These are phyloP conservation scores for Solanum acaule DNA, from an alignment of 257 asterid species.

Conservation along the genomic window DNA sequence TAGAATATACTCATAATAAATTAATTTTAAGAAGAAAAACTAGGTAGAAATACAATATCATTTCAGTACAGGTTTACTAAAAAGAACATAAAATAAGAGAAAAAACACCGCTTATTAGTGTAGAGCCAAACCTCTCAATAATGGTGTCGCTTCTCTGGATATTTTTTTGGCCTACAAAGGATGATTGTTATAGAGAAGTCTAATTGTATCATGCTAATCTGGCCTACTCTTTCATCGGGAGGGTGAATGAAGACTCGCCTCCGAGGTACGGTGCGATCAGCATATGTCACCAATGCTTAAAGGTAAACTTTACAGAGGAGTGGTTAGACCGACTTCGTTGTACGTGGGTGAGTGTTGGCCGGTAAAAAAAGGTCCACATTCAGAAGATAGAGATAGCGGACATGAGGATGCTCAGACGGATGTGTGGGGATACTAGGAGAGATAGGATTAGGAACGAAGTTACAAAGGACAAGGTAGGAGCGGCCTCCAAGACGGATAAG, in stretches of 20 bases:
- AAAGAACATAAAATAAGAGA: not conserved
- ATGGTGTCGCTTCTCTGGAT: not conserved
- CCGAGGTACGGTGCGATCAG: not conserved
- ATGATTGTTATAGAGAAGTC: not conserved
- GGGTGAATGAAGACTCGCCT: not conserved
- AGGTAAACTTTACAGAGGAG: not conserved
- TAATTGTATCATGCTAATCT: not conserved
- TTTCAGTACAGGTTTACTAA: not conserved
- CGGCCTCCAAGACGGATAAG: rapidly evolving
- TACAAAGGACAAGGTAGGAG: not conserved
- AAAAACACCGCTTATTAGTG: not conserved
- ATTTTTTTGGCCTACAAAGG: not conserved
- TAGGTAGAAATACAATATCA: not conserved
- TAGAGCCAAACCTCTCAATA: not conserved
- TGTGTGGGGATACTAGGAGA: not conserved
- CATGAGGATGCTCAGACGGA: not conserved
- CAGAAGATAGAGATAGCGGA: not conserved
- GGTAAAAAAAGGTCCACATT: not conserved
- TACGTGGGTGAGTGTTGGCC: not conserved
- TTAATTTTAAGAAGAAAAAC: not conserved
- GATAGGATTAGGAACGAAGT: not conserved
- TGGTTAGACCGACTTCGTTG: not conserved
- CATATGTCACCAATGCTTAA: not conserved
- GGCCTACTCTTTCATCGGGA: not conserved
- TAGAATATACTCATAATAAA: too few species aligned